Evolutionary conservation across 78 protist species (phyloP), one percentile per base, ranked within the genome.

Genomic region (Dictyostelium discoideum): DNA sequence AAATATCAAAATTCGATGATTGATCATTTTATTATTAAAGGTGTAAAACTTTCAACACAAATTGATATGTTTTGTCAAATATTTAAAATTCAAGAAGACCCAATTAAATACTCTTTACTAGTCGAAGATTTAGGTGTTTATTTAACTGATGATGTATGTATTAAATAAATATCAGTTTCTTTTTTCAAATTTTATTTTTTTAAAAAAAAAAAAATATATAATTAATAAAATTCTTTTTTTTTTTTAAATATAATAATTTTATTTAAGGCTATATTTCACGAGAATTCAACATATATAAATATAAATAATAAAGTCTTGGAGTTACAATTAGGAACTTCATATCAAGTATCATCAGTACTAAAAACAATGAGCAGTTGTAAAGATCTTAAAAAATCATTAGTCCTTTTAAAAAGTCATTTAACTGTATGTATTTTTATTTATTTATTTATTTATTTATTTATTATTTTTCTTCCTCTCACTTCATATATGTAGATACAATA

Each of bases 21-120:
- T 54, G 85, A 78, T 13, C 81, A 87, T 63, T 40, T 18, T 37
- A n/a, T 87, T 16, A 54, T 87, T 18, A 76, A 24, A 79, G 93
- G 93, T 9, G 93, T 87, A 3, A 87, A 60, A 42, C 13, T 87
- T 9, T 22, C 50, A 9, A 87, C 93, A 6, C 93, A 87, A 78
- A 57, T 60, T 11, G 93, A 87, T 87, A 42, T 87, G 20, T 24
- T 87, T 3, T 87, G 93, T 78, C 93, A 87, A 29, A 44, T 87
- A 10, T 87, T 87, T 42, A 87, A 78, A 63, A 57, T 87, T 42
- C 78, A 77, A 20, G 93, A 54, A 8, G 48, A 39, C 26, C 93
- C 93, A 78, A 37, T 26, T 10, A 86, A 48, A 86, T 86, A 86
- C 39, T 78, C 76, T 20, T 54, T 86, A 37, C 39, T 76, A 44